Percentiles rank a stretch among this genome's conserved stretches.
phyloP scores from a whole-genome alignment of 768 basidiomycete genomes.

The Mycena polygramma region DNA sequence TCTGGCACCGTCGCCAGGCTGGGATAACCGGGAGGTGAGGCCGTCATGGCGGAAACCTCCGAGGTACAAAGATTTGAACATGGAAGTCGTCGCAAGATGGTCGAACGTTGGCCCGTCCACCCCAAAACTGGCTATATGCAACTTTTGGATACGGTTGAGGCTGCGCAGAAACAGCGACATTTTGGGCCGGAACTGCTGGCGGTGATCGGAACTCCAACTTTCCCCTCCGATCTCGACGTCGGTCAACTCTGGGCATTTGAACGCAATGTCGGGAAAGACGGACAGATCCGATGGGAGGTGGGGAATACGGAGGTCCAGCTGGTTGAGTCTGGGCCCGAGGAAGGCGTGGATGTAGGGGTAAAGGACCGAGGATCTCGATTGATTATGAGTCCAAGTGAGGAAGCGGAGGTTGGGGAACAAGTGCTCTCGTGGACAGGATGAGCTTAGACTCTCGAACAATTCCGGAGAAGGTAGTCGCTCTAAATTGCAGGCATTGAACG shows the following conservation, averaged over 20 bases:
- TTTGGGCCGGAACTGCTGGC: no score
- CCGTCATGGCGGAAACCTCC: not conserved
- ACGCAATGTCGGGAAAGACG: not conserved
- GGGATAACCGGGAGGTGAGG: no score
- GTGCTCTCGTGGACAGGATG: not conserved
- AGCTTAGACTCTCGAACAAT: not conserved
- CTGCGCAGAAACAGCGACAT: not conserved
- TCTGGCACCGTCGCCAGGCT: no score
- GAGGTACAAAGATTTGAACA: not conserved
- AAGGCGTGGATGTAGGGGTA: not conserved
- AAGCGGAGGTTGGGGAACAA: conserved; percentile 4
- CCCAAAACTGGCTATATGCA: not conserved
- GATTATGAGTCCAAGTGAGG: not conserved
- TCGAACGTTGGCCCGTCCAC: conserved; percentile 1
- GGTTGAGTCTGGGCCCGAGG: not conserved
- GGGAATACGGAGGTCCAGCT: not conserved
- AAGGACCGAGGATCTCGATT: not conserved
- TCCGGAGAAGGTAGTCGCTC: not conserved
- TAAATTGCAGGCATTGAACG: not conserved
- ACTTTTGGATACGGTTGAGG: not conserved
- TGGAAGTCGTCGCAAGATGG: not conserved
- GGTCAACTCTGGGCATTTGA: not conserved
- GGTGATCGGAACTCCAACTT: no score
- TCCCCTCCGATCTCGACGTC: not conserved
- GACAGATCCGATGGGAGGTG: not conserved